Conservation (phyloP, 1,139 yeast genomes). For the Candida mesenterica region DNA sequence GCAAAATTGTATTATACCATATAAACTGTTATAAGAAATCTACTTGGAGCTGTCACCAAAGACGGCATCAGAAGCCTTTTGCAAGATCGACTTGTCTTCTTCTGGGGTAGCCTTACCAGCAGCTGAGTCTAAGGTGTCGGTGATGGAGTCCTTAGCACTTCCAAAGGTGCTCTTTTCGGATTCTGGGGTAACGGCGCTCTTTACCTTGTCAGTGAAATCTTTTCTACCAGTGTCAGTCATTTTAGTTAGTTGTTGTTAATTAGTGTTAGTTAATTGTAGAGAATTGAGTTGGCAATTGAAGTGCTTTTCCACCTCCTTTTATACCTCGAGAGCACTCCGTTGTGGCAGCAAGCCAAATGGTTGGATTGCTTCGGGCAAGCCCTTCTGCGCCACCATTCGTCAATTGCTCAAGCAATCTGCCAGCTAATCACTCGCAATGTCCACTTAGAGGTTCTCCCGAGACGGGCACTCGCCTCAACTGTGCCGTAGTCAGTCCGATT, state of each 20-base stretch:
- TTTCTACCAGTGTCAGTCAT: slow-evolving; percentile 55
- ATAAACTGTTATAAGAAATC: too few relatives aligned
- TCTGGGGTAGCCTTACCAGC: slow-evolving; percentile 63
- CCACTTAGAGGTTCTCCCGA: too few relatives aligned
- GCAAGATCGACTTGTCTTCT: slow-evolving; percentile 62
- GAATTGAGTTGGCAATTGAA: slow-evolving; percentile 1
- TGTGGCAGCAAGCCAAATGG: too few relatives aligned
- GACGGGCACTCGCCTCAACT: too few relatives aligned
- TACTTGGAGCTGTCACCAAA: slow-evolving; percentile 14
- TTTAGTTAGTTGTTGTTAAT: slow-evolving; percentile 2
- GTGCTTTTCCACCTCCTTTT: too few relatives aligned
- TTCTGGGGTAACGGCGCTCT: slow-evolving; percentile 71
- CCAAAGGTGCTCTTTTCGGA: slow-evolving; percentile 62
- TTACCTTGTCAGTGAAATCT: slow-evolving; percentile 61
- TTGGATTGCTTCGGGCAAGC: too few relatives aligned
- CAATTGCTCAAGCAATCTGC: too few relatives aligned
- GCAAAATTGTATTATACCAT: too few relatives aligned
- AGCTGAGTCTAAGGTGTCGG: slow-evolving; percentile 62
- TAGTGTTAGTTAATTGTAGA: slow-evolving; percentile 1
- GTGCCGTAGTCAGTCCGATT: too few relatives aligned
- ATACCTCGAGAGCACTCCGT: too few relatives aligned
- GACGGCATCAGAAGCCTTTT: slow-evolving; percentile 57
- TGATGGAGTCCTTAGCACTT: slow-evolving; percentile 68
- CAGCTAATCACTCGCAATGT: too few relatives aligned
- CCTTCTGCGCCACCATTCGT: too few relatives aligned